Percentiles rank a stretch among this genome's conserved stretches.
Conservation (phyloP, 1,139 yeast genomes). For the Pneumocystis wakefieldiae region DNA sequence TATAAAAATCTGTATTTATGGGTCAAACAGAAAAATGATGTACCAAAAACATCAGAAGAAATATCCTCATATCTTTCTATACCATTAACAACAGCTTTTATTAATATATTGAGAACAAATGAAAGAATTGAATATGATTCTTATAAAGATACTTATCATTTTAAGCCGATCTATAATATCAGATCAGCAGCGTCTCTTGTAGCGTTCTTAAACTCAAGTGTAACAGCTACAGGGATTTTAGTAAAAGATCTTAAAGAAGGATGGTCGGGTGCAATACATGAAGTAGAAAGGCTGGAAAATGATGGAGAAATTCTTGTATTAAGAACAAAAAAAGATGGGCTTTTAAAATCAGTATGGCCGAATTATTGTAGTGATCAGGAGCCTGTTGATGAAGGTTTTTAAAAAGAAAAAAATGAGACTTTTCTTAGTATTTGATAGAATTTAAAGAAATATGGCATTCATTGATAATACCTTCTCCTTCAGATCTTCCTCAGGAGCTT, state of each 20-base stretch:
- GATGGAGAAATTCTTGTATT: slow-evolving; percentile 66
- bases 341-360: slow-evolving; percentile 86
- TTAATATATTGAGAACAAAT: slow-evolving; percentile 14
- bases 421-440: slow-evolving; percentile 3
- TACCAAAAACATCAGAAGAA: slow-evolving; percentile 3
- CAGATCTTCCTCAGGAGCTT: not conserved
- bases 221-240: slow-evolving; percentile 73
- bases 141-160: slow-evolving; percentile 52
- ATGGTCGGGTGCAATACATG: slow-evolving; percentile 81
- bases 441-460: slow-evolving; percentile 46
- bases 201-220: slow-evolving; percentile 59
- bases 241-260: slow-evolving; percentile 90
- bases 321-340: slow-evolving; percentile 80
- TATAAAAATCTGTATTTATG: slow-evolving; percentile 1
- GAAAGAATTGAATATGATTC: slow-evolving; percentile 36
- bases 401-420: slow-evolving; percentile 19
- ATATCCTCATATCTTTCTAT: slow-evolving; percentile 6
- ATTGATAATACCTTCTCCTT: slow-evolving; percentile 47
- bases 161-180: slow-evolving; percentile 78
- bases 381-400: slow-evolving; percentile 68
- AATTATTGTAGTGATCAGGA: slow-evolving; percentile 64
- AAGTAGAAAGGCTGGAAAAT: slow-evolving; percentile 61
- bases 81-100: slow-evolving; percentile 5
- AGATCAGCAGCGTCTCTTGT: slow-evolving; percentile 65
- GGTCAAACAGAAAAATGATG: slow-evolving; percentile 2